Conservation (phyloP, 177 flowering plant genomes). For the Vitis hybrid region DNA sequence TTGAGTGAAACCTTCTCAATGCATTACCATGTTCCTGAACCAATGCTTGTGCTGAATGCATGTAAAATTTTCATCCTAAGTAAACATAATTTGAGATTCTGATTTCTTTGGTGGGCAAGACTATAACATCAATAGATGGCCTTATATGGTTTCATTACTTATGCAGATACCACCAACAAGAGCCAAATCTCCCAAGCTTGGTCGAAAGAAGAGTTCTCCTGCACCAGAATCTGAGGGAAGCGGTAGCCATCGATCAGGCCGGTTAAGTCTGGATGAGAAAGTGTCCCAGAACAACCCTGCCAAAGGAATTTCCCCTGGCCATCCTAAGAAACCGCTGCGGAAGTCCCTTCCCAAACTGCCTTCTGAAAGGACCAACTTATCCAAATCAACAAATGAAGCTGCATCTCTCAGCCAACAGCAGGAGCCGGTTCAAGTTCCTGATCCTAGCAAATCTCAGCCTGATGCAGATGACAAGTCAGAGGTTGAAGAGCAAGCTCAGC, state of each 20-base stretch:
- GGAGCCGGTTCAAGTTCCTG: conserved; percentile 24
- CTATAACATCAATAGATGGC: no score
- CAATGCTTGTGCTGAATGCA: neutral
- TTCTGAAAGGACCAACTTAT: conserved; percentile 51
- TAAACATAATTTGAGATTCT: no score
- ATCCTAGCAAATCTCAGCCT: conserved; percentile 18
- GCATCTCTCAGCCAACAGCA: conserved; percentile 12
- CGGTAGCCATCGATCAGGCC: conserved; percentile 25
- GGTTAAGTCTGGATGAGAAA: conserved; percentile 74
- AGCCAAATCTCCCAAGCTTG: conserved; percentile 91
- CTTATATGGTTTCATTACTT: neutral
- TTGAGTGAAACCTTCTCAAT: neutral
- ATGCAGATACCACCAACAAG: conserved; percentile 88
- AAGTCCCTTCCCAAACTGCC: conserved; percentile 83
- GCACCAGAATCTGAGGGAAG: conserved; percentile 41
- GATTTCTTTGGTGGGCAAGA: no score
- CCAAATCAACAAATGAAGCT: conserved; percentile 23
- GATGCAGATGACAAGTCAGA: conserved; percentile 12
- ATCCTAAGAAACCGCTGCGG: conserved; percentile 58
- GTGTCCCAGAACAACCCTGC: conserved; percentile 27
- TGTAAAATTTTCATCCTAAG: no score
- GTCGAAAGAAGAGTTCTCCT: conserved; percentile 60
- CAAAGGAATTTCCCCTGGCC: conserved; percentile 37
- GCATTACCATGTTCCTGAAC: neutral
- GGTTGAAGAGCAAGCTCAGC: conserved; percentile 28